Evolutionary conservation across 495 filamentous ascomycete genomes (phyloP).

Genomic region (Cercophora scortea): DNA sequence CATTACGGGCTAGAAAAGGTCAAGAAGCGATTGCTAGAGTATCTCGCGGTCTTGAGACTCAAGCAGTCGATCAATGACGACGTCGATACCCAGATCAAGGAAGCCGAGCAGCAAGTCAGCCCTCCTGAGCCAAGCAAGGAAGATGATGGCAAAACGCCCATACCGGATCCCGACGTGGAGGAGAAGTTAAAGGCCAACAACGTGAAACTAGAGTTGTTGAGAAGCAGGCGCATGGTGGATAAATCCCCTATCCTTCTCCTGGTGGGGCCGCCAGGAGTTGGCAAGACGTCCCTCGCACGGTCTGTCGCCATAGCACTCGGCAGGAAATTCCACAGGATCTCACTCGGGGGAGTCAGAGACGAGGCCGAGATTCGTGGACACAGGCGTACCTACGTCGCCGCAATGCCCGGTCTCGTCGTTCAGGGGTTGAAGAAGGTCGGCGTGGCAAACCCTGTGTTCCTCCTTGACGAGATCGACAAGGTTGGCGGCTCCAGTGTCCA

Average conservation of each 20-base stretch:
- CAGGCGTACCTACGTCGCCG: constrained; percentile 92
- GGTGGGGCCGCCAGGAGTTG: constrained; percentile 89
- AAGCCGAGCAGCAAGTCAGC: constrained; percentile 52
- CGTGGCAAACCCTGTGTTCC: constrained; percentile 90
- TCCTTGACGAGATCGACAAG: constrained; percentile 99
- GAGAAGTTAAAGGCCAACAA: constrained; percentile 40
- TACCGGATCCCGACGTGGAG: constrained; percentile 25
- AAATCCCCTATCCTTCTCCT: constrained; percentile 94
- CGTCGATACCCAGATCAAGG: constrained; percentile 66
- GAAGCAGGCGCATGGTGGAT: constrained; percentile 73
- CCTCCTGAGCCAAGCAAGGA: constrained; percentile 29
- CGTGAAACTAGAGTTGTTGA: constrained; percentile 59
- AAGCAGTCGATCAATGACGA: constrained; percentile 84
- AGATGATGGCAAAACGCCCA: constrained; percentile 10
- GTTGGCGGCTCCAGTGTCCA: constrained; percentile 87
- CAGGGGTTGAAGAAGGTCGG: constrained; percentile 94
- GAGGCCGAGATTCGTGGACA: constrained; percentile 97
- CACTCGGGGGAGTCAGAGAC: constrained; percentile 89
- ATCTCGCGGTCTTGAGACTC: constrained; percentile 87
- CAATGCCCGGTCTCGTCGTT: constrained; percentile 95
- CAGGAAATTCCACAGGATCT: constrained; percentile 95
- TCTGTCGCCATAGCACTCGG: constrained; percentile 88
- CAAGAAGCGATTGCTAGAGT: constrained; percentile 93
- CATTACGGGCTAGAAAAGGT: constrained; percentile 97
- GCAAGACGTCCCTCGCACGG: constrained; percentile 93